Evolutionary conservation across 257 asterid species (phyloP).

Genomic region (Pogostemon cablin): DNA sequence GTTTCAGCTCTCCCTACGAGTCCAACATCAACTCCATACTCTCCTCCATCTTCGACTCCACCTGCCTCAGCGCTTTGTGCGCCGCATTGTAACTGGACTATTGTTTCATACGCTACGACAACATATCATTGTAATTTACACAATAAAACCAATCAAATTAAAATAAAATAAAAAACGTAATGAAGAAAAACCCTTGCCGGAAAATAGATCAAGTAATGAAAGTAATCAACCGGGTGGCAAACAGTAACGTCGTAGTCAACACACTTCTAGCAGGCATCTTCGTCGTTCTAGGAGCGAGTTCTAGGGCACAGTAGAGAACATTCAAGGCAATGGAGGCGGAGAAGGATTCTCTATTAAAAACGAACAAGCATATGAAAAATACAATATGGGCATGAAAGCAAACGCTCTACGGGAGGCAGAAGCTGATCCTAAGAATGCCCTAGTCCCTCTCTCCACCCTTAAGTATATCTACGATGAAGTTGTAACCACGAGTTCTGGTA

Average conservation of each 20-base stretch:
- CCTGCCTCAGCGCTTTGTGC: conserved; percentile 62
- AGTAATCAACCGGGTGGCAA: conserved; percentile 55
- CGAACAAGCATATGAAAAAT: conserved; percentile 62
- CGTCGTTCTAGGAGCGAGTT: conserved; percentile 55
- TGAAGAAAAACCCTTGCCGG: conserved; percentile 24
- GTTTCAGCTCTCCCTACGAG: conserved; percentile 70
- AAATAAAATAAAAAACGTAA: too few species aligned
- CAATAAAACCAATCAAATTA: neutral
- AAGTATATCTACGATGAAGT: conserved; percentile 78
- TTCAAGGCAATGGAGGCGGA: conserved; percentile 64
- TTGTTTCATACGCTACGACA: conserved; percentile 63
- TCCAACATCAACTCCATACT: conserved; percentile 60
- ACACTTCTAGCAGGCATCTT: conserved; percentile 49
- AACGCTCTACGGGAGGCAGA: conserved; percentile 67
- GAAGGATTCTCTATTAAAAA: conserved; percentile 48
- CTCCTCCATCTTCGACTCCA: conserved; percentile 51
- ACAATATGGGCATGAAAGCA: conserved; percentile 88
- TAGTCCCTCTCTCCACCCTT: conserved; percentile 71
- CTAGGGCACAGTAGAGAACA: conserved; percentile 52
- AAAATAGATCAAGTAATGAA: conserved; percentile 54
- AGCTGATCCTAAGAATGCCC: conserved; percentile 43
- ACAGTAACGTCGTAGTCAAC: conserved; percentile 59
- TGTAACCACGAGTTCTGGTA: conserved; percentile 44
- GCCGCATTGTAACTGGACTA: conserved; percentile 85
- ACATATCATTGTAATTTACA: too few species aligned